Evolutionary conservation across 106 monocot species (phyloP), one percentile per base, ranked within the genome.

Genomic region (Cymbidium sinense): DNA sequence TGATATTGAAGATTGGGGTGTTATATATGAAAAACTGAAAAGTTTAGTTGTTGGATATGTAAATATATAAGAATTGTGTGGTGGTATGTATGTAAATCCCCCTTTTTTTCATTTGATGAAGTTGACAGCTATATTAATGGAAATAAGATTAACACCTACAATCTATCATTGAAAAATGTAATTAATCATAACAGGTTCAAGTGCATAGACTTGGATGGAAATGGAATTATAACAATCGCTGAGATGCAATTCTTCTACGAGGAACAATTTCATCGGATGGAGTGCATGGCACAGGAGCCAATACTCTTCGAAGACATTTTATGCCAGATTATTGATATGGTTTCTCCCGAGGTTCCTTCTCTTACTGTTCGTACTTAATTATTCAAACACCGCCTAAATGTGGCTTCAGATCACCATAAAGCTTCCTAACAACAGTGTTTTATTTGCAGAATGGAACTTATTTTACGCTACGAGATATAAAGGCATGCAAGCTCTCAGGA

Each of bases 191-290:
- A 47, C 86, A 98, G 96, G 96, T 98, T 98, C 82, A 98, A 86
- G 41, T 98, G 96, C 77, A 83, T 98, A 72, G 96, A 98, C 84
- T 86, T 98, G 76, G 96, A 98, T 86, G 90, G 91, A 34, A 98
- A 98, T 85, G 91, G 90, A 20, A 85, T 94, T 74, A 77, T 98
- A 41, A 98, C 96, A 70, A 67, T 77, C 33, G 90, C 92, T 75
- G 94, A 98, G 76, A 89, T 98, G 94, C 96, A 90, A 44, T 98
- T 90, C 77, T 98, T 98, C 77, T 98, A 90, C 76, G 96, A 98
- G 76, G 96, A 98, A 70, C 96, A 98, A 77, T 81, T 98, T 74
- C 93, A 98, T 88, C 89, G 96, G 43, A 98, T 98, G 96, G 96
- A 98, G 76, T 98, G 96, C 78, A 94, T 98, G 94, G 86, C 96